Evolutionary conservation across 2,329 filamentous ascomycete genomes (phyloP), one percentile per base, ranked within the genome.

Genomic region (Cladosporium halotolerans): DNA sequence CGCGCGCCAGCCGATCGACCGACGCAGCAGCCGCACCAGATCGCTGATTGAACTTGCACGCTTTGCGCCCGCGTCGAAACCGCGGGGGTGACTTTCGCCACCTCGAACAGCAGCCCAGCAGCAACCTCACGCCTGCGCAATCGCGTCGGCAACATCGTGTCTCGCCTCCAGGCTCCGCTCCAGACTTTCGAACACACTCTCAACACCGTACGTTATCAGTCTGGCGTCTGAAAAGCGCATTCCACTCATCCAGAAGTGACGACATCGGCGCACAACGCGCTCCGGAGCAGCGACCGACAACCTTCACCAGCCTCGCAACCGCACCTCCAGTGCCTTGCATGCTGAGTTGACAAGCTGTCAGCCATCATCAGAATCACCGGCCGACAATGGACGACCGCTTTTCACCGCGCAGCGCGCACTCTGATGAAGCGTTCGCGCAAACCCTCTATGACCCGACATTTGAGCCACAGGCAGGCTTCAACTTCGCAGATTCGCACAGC

Each of bases 381-480:
- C 18, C 18, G 10, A 38, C 10, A 3, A 51, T 51, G 48, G 48
- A 36, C n/a, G 48, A 44, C 48, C 40, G 32, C 40, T 51, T 51
- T 40, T 44, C 48, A 31, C 48, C 48, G 42, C 48, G 33, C 31
- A 51, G 48, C 32, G 48, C 48, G 9, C 48, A 44, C 31, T 51
- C 48, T 38, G 48, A 44, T 4, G 40, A 51, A 11, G 48, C 48
- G n/a, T 33, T 51, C 44, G 48, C 48, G 40, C 48, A 51, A 51
- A 31, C 31, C 13, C 48, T 51, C 18, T 33, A 48, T 31, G 62
- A 64, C 31, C 50, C 61, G 13, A 62, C 60, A 10, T 65, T 65
- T 52, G 60, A 63, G 43, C 62, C 62, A 18, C 55, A 60, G 13
- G 40, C 60, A 13, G 52, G 44, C 46, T 65, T 58, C 57, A 57